Percentiles rank a stretch among this genome's conserved stretches.
Conservation (phyloP, 257 asterid genomes). For the Eustoma russellianum region DNA sequence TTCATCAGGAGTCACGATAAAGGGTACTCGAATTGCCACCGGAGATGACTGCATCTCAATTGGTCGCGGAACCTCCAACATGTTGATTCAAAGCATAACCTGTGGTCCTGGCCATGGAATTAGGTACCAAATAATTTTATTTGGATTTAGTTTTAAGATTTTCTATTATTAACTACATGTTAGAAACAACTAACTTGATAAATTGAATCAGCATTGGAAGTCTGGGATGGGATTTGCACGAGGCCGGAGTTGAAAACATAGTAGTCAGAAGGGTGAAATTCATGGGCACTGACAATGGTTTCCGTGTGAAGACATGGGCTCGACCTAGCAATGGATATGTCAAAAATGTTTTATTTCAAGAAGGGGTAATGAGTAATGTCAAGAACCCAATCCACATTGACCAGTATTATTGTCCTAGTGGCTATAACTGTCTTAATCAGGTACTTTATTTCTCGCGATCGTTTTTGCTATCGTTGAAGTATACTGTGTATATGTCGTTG, state of each 20-base stretch:
- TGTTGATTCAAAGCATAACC: constrained; percentile 26
- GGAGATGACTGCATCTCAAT: constrained; percentile 49
- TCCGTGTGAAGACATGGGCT: constrained; percentile 68
- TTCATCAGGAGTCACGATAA: constrained; percentile 23
- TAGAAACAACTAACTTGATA: background rate
- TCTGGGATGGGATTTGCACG: constrained; percentile 18
- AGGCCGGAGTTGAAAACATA: constrained; percentile 33
- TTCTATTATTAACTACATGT: background rate
- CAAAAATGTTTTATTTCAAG: constrained; percentile 34
- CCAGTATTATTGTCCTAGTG: constrained; percentile 54
- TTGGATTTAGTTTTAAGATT: background rate
- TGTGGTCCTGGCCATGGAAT: constrained; percentile 63
- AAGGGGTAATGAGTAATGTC: constrained; percentile 51
- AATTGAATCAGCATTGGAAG: constrained; percentile 40
- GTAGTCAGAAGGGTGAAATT: constrained; percentile 42
- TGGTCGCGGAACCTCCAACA: constrained; percentile 34
- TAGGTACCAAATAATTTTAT: constrained; percentile 7
- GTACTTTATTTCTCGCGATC: too few species aligned
- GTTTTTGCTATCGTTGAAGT: too few species aligned
- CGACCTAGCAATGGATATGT: constrained; percentile 54
- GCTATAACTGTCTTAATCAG: constrained; percentile 42
- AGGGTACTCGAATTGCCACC: constrained; percentile 24
- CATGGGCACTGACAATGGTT: constrained; percentile 62
- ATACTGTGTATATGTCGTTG: background rate
- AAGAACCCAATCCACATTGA: constrained; percentile 57